Percentiles rank a stretch among this genome's conserved stretches.
Conservation (phyloP, 2,329 filamentous ascomycete genomes). For the Mycosphaerella sp. region DNA sequence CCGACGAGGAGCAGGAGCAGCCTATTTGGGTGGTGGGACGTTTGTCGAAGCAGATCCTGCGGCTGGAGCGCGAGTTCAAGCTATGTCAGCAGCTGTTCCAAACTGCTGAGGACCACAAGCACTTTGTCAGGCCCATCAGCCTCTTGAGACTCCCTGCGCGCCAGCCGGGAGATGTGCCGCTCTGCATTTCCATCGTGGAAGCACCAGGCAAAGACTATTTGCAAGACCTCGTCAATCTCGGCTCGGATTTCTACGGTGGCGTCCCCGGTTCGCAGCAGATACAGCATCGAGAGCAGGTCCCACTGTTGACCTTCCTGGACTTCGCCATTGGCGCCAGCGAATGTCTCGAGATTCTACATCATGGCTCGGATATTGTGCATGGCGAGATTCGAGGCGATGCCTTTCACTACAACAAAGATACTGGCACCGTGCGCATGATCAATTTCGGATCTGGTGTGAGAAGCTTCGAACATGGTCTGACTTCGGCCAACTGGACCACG, state of each 20-base stretch:
- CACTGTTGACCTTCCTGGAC: slow-evolving; percentile 69
- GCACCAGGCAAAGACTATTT: slow-evolving; percentile 69
- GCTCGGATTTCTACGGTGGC: slow-evolving; percentile 50
- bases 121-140: slow-evolving; percentile 76
- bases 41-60: slow-evolving; percentile 72
- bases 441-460: slow-evolving; percentile 81
- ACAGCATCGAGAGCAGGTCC: slow-evolving; percentile 32
- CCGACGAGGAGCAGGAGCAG: slow-evolving; percentile 27
- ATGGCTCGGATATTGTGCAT: slow-evolving; percentile 77
- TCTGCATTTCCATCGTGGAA: slow-evolving; percentile 76
- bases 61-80: slow-evolving; percentile 82
- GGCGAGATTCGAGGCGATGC: slow-evolving; percentile 87
- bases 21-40: slow-evolving; percentile 63
- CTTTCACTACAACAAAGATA: slow-evolving; percentile 74
- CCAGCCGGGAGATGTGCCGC: slow-evolving; percentile 60
- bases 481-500: slow-evolving; percentile 76
- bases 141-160: slow-evolving; percentile 64
- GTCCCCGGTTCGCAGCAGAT: slow-evolving; percentile 22
- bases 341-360: slow-evolving; percentile 84
- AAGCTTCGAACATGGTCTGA: slow-evolving; percentile 83
- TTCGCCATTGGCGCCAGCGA: slow-evolving; percentile 85
- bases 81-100: slow-evolving; percentile 64
- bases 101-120: slow-evolving; percentile 52
- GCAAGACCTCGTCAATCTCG: slow-evolving; percentile 64
- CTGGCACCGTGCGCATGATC: slow-evolving; percentile 66